Conservation (phyloP, 1,284 basidiomycete species). For the Leccinum pachyderme region DNA sequence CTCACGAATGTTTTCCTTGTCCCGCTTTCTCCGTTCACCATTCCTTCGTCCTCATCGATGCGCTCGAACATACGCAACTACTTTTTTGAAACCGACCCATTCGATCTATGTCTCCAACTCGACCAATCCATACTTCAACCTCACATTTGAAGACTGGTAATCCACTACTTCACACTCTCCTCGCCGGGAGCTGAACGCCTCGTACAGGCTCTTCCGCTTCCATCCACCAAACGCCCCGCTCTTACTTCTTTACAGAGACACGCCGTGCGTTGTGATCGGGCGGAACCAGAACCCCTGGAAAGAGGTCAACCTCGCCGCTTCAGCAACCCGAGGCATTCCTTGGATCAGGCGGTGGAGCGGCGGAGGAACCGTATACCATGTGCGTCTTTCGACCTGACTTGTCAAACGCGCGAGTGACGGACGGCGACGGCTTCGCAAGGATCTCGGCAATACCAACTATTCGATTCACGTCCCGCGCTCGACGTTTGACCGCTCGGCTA, state of each 20-base stretch:
- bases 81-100: slow-evolving; percentile 36
- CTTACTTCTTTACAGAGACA: slow-evolving; percentile 87
- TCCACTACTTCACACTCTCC: slow-evolving; percentile 22
- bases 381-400: slow-evolving; percentile 40
- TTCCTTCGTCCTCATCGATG: neutral
- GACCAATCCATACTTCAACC: slow-evolving; percentile 88
- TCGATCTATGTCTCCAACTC: slow-evolving; percentile 83
- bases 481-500: slow-evolving; percentile 78
- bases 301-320: slow-evolving; percentile 77
- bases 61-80: slow-evolving; percentile 18
- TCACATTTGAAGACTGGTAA: slow-evolving; percentile 92
- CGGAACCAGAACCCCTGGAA: slow-evolving; percentile 99
- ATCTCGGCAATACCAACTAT: slow-evolving; percentile 96
- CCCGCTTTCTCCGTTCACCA: neutral
- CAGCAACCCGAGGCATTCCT: slow-evolving; percentile 58
- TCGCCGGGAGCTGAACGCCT: slow-evolving; percentile 2
- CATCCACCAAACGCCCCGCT: slow-evolving; percentile 66
- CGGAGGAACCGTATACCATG: slow-evolving; percentile 98
- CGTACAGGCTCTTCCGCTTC: slow-evolving; percentile 80
- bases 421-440: slow-evolving; percentile 47
- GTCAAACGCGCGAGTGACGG: neutral
- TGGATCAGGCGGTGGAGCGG: slow-evolving; percentile 89
- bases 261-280: slow-evolving; percentile 91
- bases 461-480: slow-evolving; percentile 87
- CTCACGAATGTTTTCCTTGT: slow-evolving; percentile 22